phyloP scores from a whole-genome alignment of 1,139 yeast genomes.

The Magnusiomyces paraingens region DNA sequence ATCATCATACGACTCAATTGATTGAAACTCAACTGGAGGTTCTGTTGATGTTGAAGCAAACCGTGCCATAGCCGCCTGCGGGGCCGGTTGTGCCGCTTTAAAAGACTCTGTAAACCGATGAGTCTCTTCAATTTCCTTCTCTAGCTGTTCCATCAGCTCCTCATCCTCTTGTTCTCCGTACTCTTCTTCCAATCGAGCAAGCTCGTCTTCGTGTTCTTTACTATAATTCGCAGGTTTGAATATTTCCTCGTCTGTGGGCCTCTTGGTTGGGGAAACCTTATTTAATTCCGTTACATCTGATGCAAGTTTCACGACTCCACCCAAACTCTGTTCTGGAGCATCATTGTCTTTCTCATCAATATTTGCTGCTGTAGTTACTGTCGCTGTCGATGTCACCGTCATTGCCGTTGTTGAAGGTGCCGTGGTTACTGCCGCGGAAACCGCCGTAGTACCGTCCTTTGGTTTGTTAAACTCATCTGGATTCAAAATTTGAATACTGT shows the following conservation, averaged over 20 bases:
- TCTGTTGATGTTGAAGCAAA: constrained; percentile 1
- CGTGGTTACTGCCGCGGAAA: constrained; percentile 1
- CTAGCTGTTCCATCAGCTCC: constrained; percentile 52
- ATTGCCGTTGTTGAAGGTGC: constrained; percentile 1
- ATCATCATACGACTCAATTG: constrained; percentile 41
- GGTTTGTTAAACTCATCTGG: constrained; percentile 15
- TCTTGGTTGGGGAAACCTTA: no score
- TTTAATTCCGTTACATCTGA: no score
- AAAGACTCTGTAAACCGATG: constrained; percentile 51
- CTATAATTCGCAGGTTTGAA: constrained; percentile 3
- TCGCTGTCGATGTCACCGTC: no score
- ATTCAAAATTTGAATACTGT: constrained; percentile 10
- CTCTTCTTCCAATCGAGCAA: constrained; percentile 30
- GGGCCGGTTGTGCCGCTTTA: constrained; percentile 26
- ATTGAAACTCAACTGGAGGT: background rate
- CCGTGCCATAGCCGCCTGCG: background rate
- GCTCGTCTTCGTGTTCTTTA: constrained; percentile 21
- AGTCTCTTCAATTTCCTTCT: constrained; percentile 66
- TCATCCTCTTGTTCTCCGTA: constrained; percentile 76
- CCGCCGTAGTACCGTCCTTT: background rate
- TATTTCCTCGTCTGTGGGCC: no score
- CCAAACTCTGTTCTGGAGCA: no score
- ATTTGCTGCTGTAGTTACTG: no score
- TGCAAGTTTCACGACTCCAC: no score
- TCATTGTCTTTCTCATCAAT: no score